A percentile compares a stretch with the other conserved stretches of the same genome.
Conservation (phyloP, 1,139 yeast species). For the Geotrichum restrictum region DNA sequence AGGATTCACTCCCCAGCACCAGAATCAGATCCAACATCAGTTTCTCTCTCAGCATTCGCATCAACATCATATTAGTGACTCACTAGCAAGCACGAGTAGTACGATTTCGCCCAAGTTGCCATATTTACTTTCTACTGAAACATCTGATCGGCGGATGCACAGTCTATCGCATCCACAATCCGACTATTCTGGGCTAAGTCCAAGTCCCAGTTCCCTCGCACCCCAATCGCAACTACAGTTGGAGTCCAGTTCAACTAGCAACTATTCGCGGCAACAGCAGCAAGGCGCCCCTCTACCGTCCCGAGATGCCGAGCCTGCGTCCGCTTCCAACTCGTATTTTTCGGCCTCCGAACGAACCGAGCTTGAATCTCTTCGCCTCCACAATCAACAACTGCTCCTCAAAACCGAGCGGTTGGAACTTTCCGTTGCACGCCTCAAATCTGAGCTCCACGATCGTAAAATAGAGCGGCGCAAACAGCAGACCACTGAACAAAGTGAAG, state of each 20-base stretch:
- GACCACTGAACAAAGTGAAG: not conserved
- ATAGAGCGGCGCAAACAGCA: not conserved
- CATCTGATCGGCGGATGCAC: not conserved
- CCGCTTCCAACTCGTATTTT: not conserved
- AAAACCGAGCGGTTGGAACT: slow-evolving; percentile 12
- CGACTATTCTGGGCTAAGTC: no score
- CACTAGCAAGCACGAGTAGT: not conserved
- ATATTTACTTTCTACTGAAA: not conserved
- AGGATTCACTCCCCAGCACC: not conserved
- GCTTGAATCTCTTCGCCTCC: not conserved
- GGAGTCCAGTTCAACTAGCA: no score
- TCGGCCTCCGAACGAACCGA: not conserved
- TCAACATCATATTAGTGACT: not conserved
- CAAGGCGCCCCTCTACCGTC: no score
- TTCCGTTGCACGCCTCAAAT: slow-evolving; percentile 13
- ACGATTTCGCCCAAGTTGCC: not conserved
- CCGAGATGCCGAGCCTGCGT: no score
- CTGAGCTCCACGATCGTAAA: slow-evolving; percentile 3
- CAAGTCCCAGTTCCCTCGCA: no score
- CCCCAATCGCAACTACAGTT: no score
- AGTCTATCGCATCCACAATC: no score
- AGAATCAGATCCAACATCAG: not conserved
- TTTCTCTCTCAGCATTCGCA: not conserved
- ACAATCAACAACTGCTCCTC: slow-evolving; percentile 6
- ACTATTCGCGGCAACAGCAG: no score